These are phyloP conservation scores for Closterium sp. DNA, from an alignment of 139 green algal species.

Conservation along the genomic window DNA sequence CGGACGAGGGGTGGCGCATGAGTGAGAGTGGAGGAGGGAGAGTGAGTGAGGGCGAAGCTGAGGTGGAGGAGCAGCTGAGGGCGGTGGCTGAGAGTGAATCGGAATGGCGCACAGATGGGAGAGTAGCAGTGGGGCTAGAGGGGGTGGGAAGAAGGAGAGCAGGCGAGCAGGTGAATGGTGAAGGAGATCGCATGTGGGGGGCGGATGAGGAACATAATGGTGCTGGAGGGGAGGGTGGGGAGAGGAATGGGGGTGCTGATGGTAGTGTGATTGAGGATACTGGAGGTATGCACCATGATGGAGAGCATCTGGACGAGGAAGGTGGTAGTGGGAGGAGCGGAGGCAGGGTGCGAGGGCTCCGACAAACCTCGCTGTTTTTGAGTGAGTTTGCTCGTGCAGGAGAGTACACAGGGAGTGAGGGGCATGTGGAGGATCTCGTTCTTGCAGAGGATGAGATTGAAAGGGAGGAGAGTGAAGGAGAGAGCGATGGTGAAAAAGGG, in stretches of 20 bases:
- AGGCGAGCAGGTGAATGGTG: background rate
- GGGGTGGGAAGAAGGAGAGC: background rate
- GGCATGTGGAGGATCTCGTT: background rate
- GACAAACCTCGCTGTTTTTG: background rate
- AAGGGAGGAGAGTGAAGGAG: background rate
- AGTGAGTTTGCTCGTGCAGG: background rate
- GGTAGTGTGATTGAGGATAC: background rate
- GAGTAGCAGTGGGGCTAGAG: background rate
- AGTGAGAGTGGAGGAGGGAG: background rate
- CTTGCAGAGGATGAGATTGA: background rate
- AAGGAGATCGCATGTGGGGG: background rate
- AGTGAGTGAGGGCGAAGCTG: background rate
- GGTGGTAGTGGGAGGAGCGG: background rate
- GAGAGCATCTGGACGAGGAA: background rate
- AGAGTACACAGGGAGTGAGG: background rate
- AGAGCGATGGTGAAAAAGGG: background rate
- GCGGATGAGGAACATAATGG: background rate
- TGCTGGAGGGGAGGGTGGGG: background rate
- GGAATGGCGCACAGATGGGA: background rate
- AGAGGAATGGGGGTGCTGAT: background rate
- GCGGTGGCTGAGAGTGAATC: background rate
- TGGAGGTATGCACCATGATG: background rate
- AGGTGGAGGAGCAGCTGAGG: background rate
- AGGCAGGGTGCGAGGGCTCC: background rate
- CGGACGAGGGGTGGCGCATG: no score